These are phyloP conservation scores for Aspergillus eucalypticola DNA, from an alignment of 2,329 filamentous ascomycete genomes.

Conservation along the genomic window DNA sequence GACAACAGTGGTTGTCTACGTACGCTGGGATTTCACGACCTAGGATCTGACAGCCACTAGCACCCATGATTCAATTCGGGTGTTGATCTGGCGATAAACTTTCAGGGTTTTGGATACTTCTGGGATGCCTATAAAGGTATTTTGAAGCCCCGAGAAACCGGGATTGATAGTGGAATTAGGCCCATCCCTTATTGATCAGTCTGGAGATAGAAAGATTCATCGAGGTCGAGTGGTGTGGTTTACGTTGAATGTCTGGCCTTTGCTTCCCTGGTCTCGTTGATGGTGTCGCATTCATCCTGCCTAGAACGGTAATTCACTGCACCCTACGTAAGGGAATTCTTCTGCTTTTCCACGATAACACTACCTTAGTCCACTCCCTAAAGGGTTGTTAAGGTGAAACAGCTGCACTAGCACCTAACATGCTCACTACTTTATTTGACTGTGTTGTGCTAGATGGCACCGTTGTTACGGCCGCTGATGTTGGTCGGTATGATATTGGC, in stretches of 20 bases:
- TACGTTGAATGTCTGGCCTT: neutral
- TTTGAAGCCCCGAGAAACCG: too few species aligned
- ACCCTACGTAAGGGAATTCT: neutral
- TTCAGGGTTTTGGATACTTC: too few species aligned
- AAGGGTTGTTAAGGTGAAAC: neutral
- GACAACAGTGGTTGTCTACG: neutral
- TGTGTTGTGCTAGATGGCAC: conserved; percentile 48
- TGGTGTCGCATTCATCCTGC: neutral
- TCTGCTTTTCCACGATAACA: neutral
- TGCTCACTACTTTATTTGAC: conserved; percentile 24
- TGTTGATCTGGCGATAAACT: too few species aligned
- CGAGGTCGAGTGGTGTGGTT: neutral
- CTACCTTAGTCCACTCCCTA: neutral
- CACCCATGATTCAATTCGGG: neutral
- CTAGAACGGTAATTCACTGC: neutral
- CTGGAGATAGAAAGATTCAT: neutral
- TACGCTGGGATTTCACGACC: too few species aligned
- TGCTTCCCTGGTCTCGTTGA: neutral
- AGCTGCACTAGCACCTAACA: neutral
- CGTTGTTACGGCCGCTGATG: conserved; percentile 47
- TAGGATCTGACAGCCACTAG: neutral
- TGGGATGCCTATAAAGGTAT: too few species aligned
- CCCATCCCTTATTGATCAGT: neutral
- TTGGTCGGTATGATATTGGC: conserved; percentile 45
- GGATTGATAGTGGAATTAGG: neutral